Evolutionary conservation across 2,329 filamentous ascomycete species (phyloP).

Genomic region (Ophiocordyceps polyrhachis-furcata): DNA sequence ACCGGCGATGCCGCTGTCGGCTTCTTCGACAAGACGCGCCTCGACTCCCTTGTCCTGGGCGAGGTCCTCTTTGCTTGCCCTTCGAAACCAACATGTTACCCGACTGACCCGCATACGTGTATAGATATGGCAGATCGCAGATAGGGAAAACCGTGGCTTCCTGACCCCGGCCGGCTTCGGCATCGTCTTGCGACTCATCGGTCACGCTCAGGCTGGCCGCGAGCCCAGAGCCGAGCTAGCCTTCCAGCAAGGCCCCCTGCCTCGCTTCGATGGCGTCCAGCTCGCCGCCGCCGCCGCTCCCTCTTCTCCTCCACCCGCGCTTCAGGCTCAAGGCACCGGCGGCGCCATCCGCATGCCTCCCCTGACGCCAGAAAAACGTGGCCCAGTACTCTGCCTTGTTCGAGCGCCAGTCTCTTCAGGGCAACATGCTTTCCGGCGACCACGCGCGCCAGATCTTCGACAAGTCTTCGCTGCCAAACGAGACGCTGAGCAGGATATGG

Average conservation of each 20-base stretch:
- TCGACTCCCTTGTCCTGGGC: constrained; percentile 71
- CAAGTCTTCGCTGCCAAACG: constrained; percentile 74
- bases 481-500: constrained; percentile 89
- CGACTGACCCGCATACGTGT: neutral
- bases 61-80: constrained; percentile 39
- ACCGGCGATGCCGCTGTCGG: constrained; percentile 92
- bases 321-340: constrained; percentile 40
- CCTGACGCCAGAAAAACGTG: constrained; percentile 75
- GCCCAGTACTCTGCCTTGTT: constrained; percentile 79
- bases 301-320: constrained; percentile 21
- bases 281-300: constrained; percentile 9
- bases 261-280: constrained; percentile 67
- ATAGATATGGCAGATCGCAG: constrained; percentile 98
- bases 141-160: constrained; percentile 88
- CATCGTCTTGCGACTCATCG: constrained; percentile 81
- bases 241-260: constrained; percentile 70
- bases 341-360: constrained; percentile 74
- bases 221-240: constrained; percentile 68
- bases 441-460: constrained; percentile 90
- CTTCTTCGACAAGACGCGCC: constrained; percentile 91
- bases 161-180: constrained; percentile 87
- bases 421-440: constrained; percentile 58
- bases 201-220: constrained; percentile 78
- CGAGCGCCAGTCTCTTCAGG: constrained; percentile 68
- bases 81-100: neutral